phyloP scores from a whole-genome alignment of 108 stramenopile genomes.

The Seminavis robusta region DNA sequence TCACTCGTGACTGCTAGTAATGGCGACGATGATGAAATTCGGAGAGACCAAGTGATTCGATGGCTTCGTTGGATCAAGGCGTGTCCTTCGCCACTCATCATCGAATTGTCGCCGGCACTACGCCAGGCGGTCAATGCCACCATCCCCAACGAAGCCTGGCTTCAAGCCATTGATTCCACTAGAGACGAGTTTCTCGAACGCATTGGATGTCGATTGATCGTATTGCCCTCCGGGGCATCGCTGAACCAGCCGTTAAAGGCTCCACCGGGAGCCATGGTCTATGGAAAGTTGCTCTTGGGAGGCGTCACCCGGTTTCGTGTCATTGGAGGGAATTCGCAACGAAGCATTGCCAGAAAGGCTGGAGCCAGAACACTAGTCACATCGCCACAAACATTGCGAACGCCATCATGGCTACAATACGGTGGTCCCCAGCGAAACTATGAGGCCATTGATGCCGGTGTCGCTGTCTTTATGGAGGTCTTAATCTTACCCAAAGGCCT shows the following conservation, averaged over 20 bases:
- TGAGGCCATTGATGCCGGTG: constrained; percentile 71
- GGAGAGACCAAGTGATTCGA: constrained; percentile 1
- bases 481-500: constrained; percentile 30
- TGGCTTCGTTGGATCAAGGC: constrained; percentile 72
- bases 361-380: too few species aligned
- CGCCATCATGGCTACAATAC: constrained; percentile 49
- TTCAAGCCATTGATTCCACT: constrained; percentile 17
- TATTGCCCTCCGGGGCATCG: constrained; percentile 53
- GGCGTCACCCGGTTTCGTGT: constrained; percentile 67
- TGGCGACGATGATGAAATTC: too few species aligned
- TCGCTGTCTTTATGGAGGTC: constrained; percentile 56
- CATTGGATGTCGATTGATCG: constrained; percentile 49
- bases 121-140: constrained; percentile 35
- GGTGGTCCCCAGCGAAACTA: constrained; percentile 58
- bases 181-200: constrained; percentile 44
- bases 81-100: constrained; percentile 43
- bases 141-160: constrained; percentile 24
- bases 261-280: constrained; percentile 54
- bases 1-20: too few species aligned
- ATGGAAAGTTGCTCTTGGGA: constrained; percentile 80
- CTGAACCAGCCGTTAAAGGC: constrained; percentile 34
- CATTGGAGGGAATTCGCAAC: constrained; percentile 12
- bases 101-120: constrained; percentile 51
- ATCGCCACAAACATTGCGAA: too few species aligned
- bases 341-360: background rate